Conservation (phyloP, 192 early-diverging fungal genomes). For the Coemansia sp. region DNA sequence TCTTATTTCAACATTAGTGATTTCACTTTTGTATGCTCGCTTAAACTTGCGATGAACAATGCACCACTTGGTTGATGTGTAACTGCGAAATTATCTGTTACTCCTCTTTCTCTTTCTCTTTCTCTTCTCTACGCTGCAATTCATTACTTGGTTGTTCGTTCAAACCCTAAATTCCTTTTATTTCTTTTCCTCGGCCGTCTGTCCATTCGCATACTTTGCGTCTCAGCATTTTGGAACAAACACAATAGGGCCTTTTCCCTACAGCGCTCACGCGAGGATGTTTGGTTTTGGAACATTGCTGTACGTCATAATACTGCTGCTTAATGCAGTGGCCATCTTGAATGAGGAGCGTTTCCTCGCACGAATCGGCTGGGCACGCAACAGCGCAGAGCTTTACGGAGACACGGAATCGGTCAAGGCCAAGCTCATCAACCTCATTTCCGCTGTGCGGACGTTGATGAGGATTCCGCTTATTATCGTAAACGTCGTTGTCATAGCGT, state of each 20-base stretch:
- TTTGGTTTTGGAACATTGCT: constrained; percentile 77
- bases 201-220: neutral
- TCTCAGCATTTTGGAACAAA: neutral
- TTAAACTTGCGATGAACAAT: neutral
- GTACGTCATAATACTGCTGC: constrained; percentile 74
- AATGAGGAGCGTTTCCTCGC: constrained; percentile 93
- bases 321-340: constrained; percentile 87
- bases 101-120: too few species aligned
- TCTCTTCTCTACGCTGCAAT: too few species aligned
- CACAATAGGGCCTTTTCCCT: neutral
- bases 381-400: constrained; percentile 62
- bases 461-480: constrained; percentile 81
- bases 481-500: constrained; percentile 79
- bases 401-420: constrained; percentile 71
- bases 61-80: too few species aligned
- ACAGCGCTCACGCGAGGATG: constrained; percentile 18
- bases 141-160: too few species aligned
- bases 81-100: too few species aligned
- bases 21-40: constrained; percentile 1
- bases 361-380: constrained; percentile 72
- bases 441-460: constrained; percentile 85
- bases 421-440: constrained; percentile 84
- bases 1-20: neutral
- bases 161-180: too few species aligned
- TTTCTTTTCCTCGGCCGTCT: too few species aligned